phyloP scores from a whole-genome alignment of 192 early-diverging fungal species.

The Coemansia furcata region DNA sequence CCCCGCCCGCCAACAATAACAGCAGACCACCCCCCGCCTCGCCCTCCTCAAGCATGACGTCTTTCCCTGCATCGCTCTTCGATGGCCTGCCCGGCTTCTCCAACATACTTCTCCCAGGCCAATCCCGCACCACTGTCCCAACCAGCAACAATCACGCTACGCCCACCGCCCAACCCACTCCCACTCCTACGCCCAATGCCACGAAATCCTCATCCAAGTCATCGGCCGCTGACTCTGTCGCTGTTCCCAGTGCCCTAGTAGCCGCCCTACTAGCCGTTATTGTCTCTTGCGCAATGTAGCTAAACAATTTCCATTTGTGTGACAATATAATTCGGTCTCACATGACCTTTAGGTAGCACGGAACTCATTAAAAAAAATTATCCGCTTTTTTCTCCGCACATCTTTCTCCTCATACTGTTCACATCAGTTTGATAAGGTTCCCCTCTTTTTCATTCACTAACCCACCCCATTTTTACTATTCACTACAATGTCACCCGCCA shows the following conservation, averaged over 20 bases:
- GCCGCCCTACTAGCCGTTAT: neutral
- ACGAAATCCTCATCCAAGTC: neutral
- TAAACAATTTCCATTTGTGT: neutral
- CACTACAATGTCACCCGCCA: neutral
- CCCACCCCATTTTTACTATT: neutral
- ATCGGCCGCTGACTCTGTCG: neutral
- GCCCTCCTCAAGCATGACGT: neutral
- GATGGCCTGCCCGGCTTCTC: neutral
- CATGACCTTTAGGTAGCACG: neutral
- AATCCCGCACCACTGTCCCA: neutral
- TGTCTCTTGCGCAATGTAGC: neutral
- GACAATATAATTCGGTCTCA: neutral
- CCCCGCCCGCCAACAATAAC: neutral
- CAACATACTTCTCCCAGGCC: slow-evolving; percentile 18
- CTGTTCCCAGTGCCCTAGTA: neutral
- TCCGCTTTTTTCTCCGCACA: neutral
- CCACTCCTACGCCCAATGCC: neutral
- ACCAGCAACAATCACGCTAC: neutral
- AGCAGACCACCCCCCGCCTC: neutral
- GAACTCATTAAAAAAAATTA: neutral
- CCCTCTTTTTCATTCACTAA: neutral
- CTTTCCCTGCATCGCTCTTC: slow-evolving; percentile 1
- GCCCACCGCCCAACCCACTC: neutral
- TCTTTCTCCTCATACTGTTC: neutral
- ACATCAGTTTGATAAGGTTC: neutral